Percentiles rank a stretch among this genome's conserved stretches.
Conservation (phyloP, 2,329 filamentous ascomycete genomes). For the Echinosphaeria canescens region DNA sequence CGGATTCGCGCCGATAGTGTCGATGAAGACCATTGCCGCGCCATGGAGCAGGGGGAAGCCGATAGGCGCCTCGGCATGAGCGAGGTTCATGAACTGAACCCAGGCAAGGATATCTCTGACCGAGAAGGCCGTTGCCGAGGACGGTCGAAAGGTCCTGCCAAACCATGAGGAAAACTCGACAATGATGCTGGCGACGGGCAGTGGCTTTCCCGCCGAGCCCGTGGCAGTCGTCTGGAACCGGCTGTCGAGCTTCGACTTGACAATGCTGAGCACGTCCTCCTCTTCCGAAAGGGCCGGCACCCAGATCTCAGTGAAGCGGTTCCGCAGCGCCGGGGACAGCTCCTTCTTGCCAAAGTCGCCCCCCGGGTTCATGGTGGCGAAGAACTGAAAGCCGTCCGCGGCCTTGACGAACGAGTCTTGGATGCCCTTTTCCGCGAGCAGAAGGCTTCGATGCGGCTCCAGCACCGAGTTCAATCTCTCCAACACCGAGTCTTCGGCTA, state of each 20-base stretch:
- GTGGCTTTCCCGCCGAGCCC: slow-evolving; percentile 1
- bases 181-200: slow-evolving; percentile 40
- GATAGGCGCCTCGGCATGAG: slow-evolving; percentile 18
- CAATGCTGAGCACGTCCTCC: slow-evolving; percentile 75
- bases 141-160: slow-evolving; percentile 56
- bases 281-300: slow-evolving; percentile 71
- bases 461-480: slow-evolving; percentile 94
- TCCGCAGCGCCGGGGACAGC: slow-evolving; percentile 80
- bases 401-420: slow-evolving; percentile 64
- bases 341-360: slow-evolving; percentile 98
- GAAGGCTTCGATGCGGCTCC: slow-evolving; percentile 64
- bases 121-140: slow-evolving; percentile 57
- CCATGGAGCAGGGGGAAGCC: slow-evolving; percentile 46
- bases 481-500: slow-evolving; percentile 92
- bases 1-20: slow-evolving; percentile 87
- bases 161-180: slow-evolving; percentile 90
- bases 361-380: slow-evolving; percentile 98
- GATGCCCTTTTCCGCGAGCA: slow-evolving; percentile 86
- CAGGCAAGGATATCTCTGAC: slow-evolving; percentile 84
- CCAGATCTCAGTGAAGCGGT: slow-evolving; percentile 98
- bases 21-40: slow-evolving; percentile 86
- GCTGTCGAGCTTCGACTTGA: slow-evolving; percentile 46
- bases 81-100: slow-evolving; percentile 78
- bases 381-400: slow-evolving; percentile 69
- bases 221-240: not conserved